A percentile compares a stretch with the other conserved stretches of the same genome.
Evolutionary conservation across 352 stramenopile species (phyloP).

Genomic region (Phytophthora pluvialis): DNA sequence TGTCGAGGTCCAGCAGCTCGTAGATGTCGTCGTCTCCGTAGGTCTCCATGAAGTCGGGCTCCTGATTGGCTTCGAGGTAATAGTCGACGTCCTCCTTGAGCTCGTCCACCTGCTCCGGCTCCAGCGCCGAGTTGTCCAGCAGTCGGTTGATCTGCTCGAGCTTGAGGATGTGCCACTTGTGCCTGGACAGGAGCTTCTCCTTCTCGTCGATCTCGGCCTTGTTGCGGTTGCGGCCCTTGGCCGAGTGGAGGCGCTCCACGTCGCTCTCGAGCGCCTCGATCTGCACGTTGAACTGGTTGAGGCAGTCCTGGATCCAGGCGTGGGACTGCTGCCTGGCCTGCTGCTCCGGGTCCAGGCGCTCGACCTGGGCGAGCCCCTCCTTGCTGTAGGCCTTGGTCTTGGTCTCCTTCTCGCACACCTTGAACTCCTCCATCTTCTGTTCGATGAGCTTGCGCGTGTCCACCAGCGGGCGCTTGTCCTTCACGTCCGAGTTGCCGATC

Average conservation of each 20-base stretch:
- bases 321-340: slow-evolving; percentile 81
- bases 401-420: slow-evolving; percentile 99
- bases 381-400: slow-evolving; percentile 99
- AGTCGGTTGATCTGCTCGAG: slow-evolving; percentile 98
- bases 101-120: slow-evolving; percentile 93
- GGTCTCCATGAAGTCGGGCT: slow-evolving; percentile 94
- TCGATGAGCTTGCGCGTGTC: slow-evolving; percentile 95
- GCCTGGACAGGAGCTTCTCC: slow-evolving; percentile 89
- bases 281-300: slow-evolving; percentile 90
- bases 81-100: slow-evolving; percentile 99
- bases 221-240: slow-evolving; percentile 96
- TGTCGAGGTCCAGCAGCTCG: slow-evolving; percentile 95
- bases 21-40: slow-evolving; percentile 95
- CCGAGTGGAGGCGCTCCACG: slow-evolving; percentile 75
- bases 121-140: slow-evolving; percentile 96
- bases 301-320: slow-evolving; percentile 83
- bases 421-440: slow-evolving; percentile 99
- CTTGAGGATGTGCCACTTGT: slow-evolving; percentile 98
- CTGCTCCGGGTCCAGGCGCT: slow-evolving; percentile 92
- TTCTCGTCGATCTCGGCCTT: slow-evolving; percentile 93
- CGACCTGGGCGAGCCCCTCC: slow-evolving; percentile 95
- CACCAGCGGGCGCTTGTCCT: slow-evolving; percentile 94
- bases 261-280: slow-evolving; percentile 87
- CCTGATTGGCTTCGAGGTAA: slow-evolving; percentile 95
- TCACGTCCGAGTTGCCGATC: slow-evolving; percentile 97